Percentiles rank a stretch among this genome's conserved stretches.
Evolutionary conservation across 1,139 yeast genomes (phyloP).

Genomic region (Geotrichum aggregatum): DNA sequence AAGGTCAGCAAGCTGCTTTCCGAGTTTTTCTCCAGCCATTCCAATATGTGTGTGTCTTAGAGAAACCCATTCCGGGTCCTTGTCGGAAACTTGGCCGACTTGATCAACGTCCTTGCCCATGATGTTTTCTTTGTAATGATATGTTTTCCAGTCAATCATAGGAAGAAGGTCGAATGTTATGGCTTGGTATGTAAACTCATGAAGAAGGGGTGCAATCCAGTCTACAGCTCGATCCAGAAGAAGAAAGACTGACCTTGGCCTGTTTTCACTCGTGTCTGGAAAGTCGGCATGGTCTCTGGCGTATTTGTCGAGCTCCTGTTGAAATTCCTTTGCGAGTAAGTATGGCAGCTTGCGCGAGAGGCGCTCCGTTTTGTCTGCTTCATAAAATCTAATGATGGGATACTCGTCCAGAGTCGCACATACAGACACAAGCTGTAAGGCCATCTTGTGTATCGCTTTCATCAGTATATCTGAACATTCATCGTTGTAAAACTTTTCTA

Average conservation of each 20-base stretch:
- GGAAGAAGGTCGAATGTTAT: slow-evolving; percentile 71
- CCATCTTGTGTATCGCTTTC: slow-evolving; percentile 56
- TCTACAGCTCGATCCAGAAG: slow-evolving; percentile 83
- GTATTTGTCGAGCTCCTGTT: slow-evolving; percentile 66
- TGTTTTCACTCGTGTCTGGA: slow-evolving; percentile 41
- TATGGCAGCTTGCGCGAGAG: slow-evolving; percentile 65
- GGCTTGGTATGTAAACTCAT: slow-evolving; percentile 89
- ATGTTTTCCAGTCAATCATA: slow-evolving; percentile 48
- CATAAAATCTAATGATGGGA: slow-evolving; percentile 68
- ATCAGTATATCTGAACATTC: slow-evolving; percentile 60
- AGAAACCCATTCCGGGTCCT: slow-evolving; percentile 71
- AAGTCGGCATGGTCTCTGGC: slow-evolving; percentile 65
- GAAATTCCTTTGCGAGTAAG: slow-evolving; percentile 70
- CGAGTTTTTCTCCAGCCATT: slow-evolving; percentile 64
- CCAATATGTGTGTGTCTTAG: slow-evolving; percentile 74
- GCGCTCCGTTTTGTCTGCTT: slow-evolving; percentile 42
- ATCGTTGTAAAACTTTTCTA: slow-evolving; percentile 70
- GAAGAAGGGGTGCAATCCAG: slow-evolving; percentile 76
- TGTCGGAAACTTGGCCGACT: slow-evolving; percentile 51
- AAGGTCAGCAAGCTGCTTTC: slow-evolving; percentile 60
- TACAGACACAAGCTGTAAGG: slow-evolving; percentile 59
- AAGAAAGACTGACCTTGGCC: slow-evolving; percentile 70
- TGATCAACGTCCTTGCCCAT: slow-evolving; percentile 51
- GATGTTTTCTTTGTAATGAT: slow-evolving; percentile 54
- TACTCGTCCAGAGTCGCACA: slow-evolving; percentile 83